These are phyloP conservation scores for Picochlorum sp. DNA, from an alignment of 139 green algal genomes.

Conservation along the genomic window DNA sequence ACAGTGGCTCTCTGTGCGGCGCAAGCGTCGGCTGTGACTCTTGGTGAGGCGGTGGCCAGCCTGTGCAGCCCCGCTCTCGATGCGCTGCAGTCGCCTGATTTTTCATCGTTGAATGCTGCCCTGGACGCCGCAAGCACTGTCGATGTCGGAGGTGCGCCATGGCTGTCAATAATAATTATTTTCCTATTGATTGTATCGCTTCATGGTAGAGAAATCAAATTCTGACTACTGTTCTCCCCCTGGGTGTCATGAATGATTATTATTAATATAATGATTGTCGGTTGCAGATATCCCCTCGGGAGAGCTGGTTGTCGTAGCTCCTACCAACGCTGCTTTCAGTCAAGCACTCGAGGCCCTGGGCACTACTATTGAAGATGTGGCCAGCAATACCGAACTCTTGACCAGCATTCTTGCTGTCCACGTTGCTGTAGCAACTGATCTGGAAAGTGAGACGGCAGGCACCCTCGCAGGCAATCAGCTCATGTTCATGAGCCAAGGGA, in stretches of 20 bases:
- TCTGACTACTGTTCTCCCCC: no score
- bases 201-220: no score
- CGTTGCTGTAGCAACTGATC: neutral
- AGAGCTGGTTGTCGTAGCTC: neutral
- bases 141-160: no score
- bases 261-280: no score
- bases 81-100: neutral
- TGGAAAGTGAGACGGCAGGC: neutral
- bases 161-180: no score
- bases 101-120: neutral
- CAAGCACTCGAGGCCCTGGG: neutral
- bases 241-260: no score
- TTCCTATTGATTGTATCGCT: no score
- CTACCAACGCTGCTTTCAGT: neutral
- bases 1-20: neutral
- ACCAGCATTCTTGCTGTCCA: constrained; percentile 1
- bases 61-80: neutral
- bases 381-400: neutral
- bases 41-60: neutral
- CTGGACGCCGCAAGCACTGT: neutral
- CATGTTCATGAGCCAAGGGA: neutral
- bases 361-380: neutral
- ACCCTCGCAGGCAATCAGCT: neutral
- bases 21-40: neutral
- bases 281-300: neutral